Evolutionary conservation across 108 stramenopile genomes (phyloP).

Genomic region (Stephanodiscus minutulus): DNA sequence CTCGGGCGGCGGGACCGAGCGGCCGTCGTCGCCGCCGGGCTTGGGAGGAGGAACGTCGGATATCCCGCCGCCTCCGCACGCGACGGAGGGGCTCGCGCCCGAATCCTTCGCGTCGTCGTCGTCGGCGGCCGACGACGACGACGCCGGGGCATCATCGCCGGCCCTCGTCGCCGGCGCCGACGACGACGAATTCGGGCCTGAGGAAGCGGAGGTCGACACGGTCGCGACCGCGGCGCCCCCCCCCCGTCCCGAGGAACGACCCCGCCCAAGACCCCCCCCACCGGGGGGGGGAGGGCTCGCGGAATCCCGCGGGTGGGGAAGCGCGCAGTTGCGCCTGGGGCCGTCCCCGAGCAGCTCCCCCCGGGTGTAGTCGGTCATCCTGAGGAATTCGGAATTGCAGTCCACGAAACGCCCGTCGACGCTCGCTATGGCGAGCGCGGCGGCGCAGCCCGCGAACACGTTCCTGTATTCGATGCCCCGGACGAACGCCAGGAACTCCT

Average conservation of each 20-base stretch:
- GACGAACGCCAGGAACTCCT: constrained; percentile 63
- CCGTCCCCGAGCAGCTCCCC: constrained; percentile 56
- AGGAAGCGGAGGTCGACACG: constrained; percentile 21
- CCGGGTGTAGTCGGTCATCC: constrained; percentile 53
- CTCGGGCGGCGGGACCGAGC: constrained; percentile 16
- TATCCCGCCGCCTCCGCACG: constrained; percentile 30
- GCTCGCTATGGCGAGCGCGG: constrained; percentile 69
- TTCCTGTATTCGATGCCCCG: constrained; percentile 73
- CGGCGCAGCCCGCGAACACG: constrained; percentile 61
- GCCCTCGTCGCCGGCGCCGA: too few species aligned
- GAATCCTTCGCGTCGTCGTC: constrained; percentile 4
- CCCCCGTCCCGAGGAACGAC: too few species aligned
- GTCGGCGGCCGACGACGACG: background rate
- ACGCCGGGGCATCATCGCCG: too few species aligned
- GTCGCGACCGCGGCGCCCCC: too few species aligned
- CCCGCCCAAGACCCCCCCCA: too few species aligned
- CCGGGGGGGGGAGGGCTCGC: too few species aligned
- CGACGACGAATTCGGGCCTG: background rate
- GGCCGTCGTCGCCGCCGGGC: background rate
- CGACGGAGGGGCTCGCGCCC: background rate
- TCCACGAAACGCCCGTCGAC: constrained; percentile 84
- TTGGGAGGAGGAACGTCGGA: too few species aligned
- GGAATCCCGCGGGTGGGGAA: background rate
- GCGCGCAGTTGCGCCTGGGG: background rate
- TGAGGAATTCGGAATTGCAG: constrained; percentile 74